phyloP scores from a whole-genome alignment of 192 early-diverging fungal species.

The Cetraspora pellucida region DNA sequence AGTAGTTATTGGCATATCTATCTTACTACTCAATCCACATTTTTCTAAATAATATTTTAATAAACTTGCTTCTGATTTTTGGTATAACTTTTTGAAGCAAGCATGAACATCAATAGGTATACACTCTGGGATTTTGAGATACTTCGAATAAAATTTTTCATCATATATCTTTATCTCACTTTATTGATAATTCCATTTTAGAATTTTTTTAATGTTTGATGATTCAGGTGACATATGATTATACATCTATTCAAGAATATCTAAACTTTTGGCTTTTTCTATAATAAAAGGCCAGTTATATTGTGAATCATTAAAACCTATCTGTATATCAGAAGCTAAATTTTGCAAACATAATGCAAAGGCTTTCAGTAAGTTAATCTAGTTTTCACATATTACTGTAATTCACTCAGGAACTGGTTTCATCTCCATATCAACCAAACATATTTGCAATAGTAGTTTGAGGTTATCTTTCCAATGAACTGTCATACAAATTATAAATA shows the following conservation, averaged over 20 bases:
- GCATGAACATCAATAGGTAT: neutral
- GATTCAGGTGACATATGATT: neutral
- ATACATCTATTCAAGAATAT: constrained; percentile 16
- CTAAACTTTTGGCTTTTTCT: constrained; percentile 17
- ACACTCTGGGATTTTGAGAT: constrained; percentile 18
- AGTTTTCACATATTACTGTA: neutral
- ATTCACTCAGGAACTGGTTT: neutral
- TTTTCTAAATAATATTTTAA: neutral
- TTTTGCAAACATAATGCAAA: constrained; percentile 4
- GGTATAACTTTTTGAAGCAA: constrained; percentile 14
- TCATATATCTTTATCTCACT: constrained; percentile 1
- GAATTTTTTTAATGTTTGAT: neutral
- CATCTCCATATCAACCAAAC: constrained; percentile 5
- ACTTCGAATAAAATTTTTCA: neutral
- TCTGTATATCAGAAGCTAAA: neutral
- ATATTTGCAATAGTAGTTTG: neutral
- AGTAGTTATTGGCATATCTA: neutral
- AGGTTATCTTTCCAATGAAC: constrained; percentile 6
- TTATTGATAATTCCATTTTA: neutral
- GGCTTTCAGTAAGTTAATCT: neutral
- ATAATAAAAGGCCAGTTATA: constrained; percentile 22
- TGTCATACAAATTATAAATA: constrained; percentile 21
- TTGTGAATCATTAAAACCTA: neutral
- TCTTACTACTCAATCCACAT: neutral
- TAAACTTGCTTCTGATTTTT: neutral